Conservation (phyloP, 2,329 filamentous ascomycete species). For the Aspergillus hiratsukae region DNA sequence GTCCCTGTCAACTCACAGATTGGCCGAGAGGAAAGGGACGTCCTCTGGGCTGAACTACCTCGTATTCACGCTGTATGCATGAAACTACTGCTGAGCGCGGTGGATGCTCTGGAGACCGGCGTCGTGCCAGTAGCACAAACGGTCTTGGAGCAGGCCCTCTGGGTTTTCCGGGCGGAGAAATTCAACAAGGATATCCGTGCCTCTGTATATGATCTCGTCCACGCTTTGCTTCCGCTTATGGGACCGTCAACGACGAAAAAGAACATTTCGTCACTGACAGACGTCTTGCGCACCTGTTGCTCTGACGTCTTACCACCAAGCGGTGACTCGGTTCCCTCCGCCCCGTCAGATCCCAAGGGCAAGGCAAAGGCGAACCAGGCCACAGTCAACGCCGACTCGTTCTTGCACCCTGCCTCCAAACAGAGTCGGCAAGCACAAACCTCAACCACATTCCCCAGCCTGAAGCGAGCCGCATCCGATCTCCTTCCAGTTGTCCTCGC, state of each 20-base stretch:
- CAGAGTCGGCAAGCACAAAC: slow-evolving; percentile 19
- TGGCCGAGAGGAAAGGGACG: slow-evolving; percentile 74
- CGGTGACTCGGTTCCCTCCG: slow-evolving; percentile 31
- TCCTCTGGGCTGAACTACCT: slow-evolving; percentile 69
- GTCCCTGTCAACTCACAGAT: slow-evolving; percentile 69
- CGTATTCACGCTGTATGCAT: slow-evolving; percentile 70
- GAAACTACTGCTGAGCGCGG: slow-evolving; percentile 54
- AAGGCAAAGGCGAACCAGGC: slow-evolving; percentile 33
- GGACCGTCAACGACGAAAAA: slow-evolving; percentile 65
- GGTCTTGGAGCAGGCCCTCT: slow-evolving; percentile 66
- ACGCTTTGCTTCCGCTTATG: slow-evolving; percentile 54
- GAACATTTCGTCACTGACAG: slow-evolving; percentile 58
- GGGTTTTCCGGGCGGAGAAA: slow-evolving; percentile 60
- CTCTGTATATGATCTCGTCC: slow-evolving; percentile 57
- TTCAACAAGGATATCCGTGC: slow-evolving; percentile 52
- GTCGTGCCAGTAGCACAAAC: slow-evolving; percentile 59
- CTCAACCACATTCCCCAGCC: slow-evolving; percentile 29
- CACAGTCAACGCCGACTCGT: slow-evolving; percentile 64
- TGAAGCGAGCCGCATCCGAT: slow-evolving; percentile 53
- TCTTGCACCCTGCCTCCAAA: slow-evolving; percentile 50
- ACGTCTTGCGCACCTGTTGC: slow-evolving; percentile 65
- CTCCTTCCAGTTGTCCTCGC: slow-evolving; percentile 63
- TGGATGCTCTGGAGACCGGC: slow-evolving; percentile 55
- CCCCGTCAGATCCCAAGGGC: slow-evolving; percentile 40
- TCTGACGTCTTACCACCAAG: slow-evolving; percentile 61